These are phyloP conservation scores for Phlegmacium glaucopus DNA, from an alignment of 768 basidiomycete genomes.

Conservation along the genomic window DNA sequence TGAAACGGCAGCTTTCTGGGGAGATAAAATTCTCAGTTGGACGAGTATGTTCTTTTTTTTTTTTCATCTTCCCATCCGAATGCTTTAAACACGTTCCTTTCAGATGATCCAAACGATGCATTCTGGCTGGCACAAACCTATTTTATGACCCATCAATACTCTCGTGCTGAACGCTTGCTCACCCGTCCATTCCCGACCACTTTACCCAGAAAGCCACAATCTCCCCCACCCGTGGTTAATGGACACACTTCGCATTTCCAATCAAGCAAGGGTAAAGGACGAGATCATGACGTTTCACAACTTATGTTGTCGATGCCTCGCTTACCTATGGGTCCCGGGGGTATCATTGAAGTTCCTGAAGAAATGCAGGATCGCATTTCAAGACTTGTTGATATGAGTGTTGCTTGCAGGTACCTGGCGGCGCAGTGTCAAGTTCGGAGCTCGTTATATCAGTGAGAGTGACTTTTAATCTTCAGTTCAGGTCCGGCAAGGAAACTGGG, in stretches of 20 bases:
- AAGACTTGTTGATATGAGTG: slow-evolving; percentile 87
- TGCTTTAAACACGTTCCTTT: slow-evolving; percentile 6
- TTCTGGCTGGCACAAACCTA: slow-evolving; percentile 99
- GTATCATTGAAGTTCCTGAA: slow-evolving; percentile 66
- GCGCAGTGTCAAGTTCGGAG: slow-evolving; percentile 84
- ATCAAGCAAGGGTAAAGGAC: slow-evolving; percentile 56
- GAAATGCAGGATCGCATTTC: slow-evolving; percentile 64
- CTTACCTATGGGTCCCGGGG: slow-evolving; percentile 69
- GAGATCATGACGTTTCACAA: slow-evolving; percentile 43
- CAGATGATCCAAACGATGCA: slow-evolving; percentile 92
- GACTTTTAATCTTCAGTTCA: slow-evolving; percentile 20
- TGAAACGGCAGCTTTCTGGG: slow-evolving; percentile 97
- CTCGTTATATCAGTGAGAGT: background rate
- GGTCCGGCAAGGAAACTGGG: slow-evolving; percentile 89
- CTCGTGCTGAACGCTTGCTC: slow-evolving; percentile 88
- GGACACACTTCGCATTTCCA: slow-evolving; percentile 31
- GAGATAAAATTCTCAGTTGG: slow-evolving; percentile 94
- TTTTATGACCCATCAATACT: slow-evolving; percentile 94
- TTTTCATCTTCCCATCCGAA: background rate
- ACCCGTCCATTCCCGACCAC: slow-evolving; percentile 77
- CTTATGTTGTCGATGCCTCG: slow-evolving; percentile 40
- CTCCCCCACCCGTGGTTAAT: slow-evolving; percentile 33
- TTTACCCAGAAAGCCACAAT: slow-evolving; percentile 36
- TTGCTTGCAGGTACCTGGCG: slow-evolving; percentile 94
- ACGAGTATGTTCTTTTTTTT: slow-evolving; percentile 65